A percentile compares a stretch with the other conserved stretches of the same genome.
Evolutionary conservation across 768 basidiomycete genomes (phyloP).

Genomic region (Termitomyces bulborhizus): DNA sequence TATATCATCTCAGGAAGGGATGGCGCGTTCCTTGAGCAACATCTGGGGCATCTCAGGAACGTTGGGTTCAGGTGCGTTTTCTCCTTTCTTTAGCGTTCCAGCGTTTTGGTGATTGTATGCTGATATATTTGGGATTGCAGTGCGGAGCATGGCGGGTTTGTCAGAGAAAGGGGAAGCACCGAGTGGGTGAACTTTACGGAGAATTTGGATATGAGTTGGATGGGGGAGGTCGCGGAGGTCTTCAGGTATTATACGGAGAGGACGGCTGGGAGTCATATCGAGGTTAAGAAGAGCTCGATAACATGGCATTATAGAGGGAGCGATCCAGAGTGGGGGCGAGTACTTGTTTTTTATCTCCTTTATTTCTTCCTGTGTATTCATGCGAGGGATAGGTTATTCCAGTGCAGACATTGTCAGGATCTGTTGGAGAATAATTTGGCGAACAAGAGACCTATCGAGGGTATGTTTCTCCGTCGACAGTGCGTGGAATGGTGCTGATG

Average conservation of each 20-base stretch:
- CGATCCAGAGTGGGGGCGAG: constrained; percentile 95
- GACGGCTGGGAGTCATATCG: constrained; percentile 94
- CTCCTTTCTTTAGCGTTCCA: not conserved
- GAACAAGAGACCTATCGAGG: constrained; percentile 91
- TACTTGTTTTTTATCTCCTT: constrained; percentile 11
- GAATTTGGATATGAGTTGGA: constrained; percentile 95
- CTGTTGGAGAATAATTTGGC: constrained; percentile 91
- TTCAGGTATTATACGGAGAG: constrained; percentile 97
- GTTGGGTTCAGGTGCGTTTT: constrained; percentile 61
- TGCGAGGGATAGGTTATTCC: constrained; percentile 56
- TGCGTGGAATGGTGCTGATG: not conserved
- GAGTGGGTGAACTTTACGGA: constrained; percentile 90
- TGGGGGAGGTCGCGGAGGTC: constrained; percentile 91
- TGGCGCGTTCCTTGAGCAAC: constrained; percentile 84
- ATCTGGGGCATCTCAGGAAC: constrained; percentile 76
- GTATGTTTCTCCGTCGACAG: constrained; percentile 26
- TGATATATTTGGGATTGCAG: constrained; percentile 16
- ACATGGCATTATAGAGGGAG: constrained; percentile 95
- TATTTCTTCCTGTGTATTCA: constrained; percentile 3
- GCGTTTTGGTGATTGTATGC: not conserved
- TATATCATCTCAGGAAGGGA: constrained; percentile 98
- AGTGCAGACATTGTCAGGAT: constrained; percentile 96
- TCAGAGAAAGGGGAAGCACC: constrained; percentile 59
- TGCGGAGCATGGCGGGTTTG: constrained; percentile 94
- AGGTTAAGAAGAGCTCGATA: constrained; percentile 95